phyloP scores from a whole-genome alignment of 805 yeast genomes.

The Starmerella stigmatis region DNA sequence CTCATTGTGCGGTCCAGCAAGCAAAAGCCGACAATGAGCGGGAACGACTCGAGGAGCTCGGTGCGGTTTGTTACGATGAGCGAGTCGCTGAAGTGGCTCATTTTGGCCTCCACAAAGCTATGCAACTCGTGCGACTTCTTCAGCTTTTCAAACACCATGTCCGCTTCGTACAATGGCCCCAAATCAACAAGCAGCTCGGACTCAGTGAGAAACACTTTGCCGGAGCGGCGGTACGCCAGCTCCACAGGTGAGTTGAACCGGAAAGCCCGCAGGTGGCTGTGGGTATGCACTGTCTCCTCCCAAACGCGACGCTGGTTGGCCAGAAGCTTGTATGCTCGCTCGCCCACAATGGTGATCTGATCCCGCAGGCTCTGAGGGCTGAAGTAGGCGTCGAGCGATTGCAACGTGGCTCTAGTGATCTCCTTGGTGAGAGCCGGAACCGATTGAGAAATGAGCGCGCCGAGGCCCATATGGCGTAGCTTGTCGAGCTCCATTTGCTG shows the following conservation, averaged over 20 bases:
- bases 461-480: conserved; percentile 57
- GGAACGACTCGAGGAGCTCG: conserved; percentile 31
- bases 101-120: conserved; percentile 54
- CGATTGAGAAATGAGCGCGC: conserved; percentile 60
- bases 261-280: conserved; percentile 41
- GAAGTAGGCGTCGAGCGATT: conserved; percentile 53
- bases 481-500: conserved; percentile 58
- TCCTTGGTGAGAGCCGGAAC: conserved; percentile 64
- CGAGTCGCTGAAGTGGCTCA: conserved; percentile 56
- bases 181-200: conserved; percentile 44
- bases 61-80: conserved; percentile 39
- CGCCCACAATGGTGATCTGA: conserved; percentile 44
- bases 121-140: conserved; percentile 53
- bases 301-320: conserved; percentile 49
- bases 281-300: conserved; percentile 40
- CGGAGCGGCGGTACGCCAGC: conserved; percentile 54
- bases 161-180: conserved; percentile 70
- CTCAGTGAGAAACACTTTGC: conserved; percentile 38
- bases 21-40: conserved; percentile 63
- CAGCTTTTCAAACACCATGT: conserved; percentile 67
- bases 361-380: conserved; percentile 31
- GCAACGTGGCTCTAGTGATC: conserved; percentile 60
- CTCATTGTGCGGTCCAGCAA: conserved; percentile 63
- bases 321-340: conserved; percentile 44
- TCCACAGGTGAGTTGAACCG: conserved; percentile 84